Evolutionary conservation across 805 yeast genomes (phyloP).

Genomic region (Lipomyces chichibuensis): DNA sequence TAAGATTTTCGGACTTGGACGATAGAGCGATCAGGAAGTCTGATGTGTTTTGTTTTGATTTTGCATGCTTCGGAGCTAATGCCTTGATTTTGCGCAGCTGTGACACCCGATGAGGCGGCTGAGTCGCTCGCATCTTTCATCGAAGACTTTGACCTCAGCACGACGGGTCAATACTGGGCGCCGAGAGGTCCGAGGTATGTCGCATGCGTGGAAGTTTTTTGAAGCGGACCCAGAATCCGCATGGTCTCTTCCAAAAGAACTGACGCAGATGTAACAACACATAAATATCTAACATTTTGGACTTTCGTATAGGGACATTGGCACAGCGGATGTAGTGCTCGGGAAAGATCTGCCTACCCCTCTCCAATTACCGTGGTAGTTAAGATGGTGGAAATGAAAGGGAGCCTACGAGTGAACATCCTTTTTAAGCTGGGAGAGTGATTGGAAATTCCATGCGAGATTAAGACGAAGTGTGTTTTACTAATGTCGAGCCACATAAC

Average conservation of each 20-base stretch:
- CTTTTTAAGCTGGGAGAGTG: background rate
- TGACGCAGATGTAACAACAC: background rate
- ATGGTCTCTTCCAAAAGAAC: background rate
- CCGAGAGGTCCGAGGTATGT: conserved; percentile 1
- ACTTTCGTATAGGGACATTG: background rate
- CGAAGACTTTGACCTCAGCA: background rate
- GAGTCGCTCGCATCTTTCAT: background rate
- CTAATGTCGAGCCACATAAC: background rate
- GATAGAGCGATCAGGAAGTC: background rate
- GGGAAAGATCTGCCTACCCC: background rate
- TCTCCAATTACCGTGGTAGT: conserved; percentile 1
- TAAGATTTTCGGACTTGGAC: background rate
- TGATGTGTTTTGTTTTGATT: background rate
- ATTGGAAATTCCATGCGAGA: no score
- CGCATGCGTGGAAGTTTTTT: background rate
- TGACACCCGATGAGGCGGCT: background rate
- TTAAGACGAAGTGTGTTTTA: no score
- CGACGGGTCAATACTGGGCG: background rate
- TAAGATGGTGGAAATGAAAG: background rate
- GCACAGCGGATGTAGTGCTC: background rate
- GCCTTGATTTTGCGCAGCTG: background rate
- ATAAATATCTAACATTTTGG: background rate
- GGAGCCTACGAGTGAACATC: background rate
- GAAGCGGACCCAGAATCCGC: background rate
- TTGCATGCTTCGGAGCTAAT: background rate